Evolutionary conservation across 768 basidiomycete genomes (phyloP).

Genomic region (Obba rivulosa): DNA sequence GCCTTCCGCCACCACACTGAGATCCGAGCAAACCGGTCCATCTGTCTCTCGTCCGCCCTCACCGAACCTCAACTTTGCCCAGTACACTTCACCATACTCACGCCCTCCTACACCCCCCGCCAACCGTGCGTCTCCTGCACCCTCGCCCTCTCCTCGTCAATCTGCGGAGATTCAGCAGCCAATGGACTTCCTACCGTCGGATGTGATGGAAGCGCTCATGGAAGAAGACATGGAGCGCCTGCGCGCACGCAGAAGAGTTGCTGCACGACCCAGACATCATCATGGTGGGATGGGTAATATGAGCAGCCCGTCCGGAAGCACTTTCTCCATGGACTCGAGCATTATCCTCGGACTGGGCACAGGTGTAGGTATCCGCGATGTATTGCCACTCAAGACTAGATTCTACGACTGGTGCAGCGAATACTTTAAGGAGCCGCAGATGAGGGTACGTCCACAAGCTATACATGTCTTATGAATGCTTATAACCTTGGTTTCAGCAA

Average conservation of each 20-base stretch:
- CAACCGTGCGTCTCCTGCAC: constrained; percentile 6
- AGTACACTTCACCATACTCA: constrained; percentile 74
- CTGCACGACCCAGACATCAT: constrained; percentile 34
- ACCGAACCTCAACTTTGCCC: constrained; percentile 72
- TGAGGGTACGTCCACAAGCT: constrained; percentile 63
- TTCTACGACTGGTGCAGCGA: constrained; percentile 97
- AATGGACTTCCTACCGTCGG: constrained; percentile 60
- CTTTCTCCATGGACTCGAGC: constrained; percentile 74
- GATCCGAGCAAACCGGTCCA: constrained; percentile 21
- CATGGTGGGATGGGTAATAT: constrained; percentile 37
- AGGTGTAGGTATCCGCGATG: constrained; percentile 75
- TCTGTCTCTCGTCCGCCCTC: constrained; percentile 68
- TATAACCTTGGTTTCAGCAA: constrained; percentile 51
- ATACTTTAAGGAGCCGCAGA: constrained; percentile 98
- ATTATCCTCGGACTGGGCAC: constrained; percentile 76
- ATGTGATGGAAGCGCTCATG: constrained; percentile 85
- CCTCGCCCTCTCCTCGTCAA: constrained; percentile 23
- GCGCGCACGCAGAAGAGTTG: constrained; percentile 54
- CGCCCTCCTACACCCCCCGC: constrained; percentile 39
- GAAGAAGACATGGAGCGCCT: constrained; percentile 95
- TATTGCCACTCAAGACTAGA: constrained; percentile 82
- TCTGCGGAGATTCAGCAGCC: constrained; percentile 23
- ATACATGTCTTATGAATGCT: neutral
- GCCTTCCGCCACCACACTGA: constrained; percentile 20
- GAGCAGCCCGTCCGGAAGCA: constrained; percentile 69